Evolutionary conservation across 1,284 basidiomycete genomes (phyloP), one percentile per base, ranked within the genome.

Genomic region (Vanrija sp.): DNA sequence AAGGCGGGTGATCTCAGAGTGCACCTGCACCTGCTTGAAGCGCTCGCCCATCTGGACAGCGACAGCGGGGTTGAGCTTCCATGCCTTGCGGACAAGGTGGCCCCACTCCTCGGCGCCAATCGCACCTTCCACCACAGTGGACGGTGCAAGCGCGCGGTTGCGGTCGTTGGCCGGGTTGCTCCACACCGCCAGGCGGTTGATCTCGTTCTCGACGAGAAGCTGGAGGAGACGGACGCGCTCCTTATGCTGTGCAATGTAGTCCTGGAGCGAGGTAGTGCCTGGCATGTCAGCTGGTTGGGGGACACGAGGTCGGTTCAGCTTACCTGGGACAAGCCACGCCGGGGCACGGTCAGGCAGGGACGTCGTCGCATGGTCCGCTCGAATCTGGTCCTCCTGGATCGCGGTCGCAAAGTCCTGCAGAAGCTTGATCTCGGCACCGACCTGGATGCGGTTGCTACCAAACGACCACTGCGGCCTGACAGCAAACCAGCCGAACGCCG

Each of bases 401-500:
- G 86, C 85, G 0, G 82, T 82, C 22, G 90, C 71, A 68, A 96
- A 92, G 68, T 97, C 91, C 22, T 84, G 84, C 19, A 98, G 76
- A 0, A 94, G 80, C 71, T 87, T 89, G 69, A 95, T 84, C 69
- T 98, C 95, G 0, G 89, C 85, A 55, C 87, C 85, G 19, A 96
- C 78, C 75, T 98, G 94, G 14, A 92, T 84, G 4, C 91, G 84
- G 75, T 91, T 91, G 22, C 89, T 87, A 24, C 95, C 96, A 70
- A 87, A 97, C 6, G 92, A 87, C 94, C 95, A 98, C 90, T 90
- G 88, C 10, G 91, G 89, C 15, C 86, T 82, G 35, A 86, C 82
- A n/a, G 86, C 80, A 75, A 98, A 99, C 96, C 96, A 98, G 4
- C 85, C 84, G 61, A 92, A 89, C 0, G 89, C 91, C 1, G 86